Conservation (phyloP, 108 stramenopile species). For the Cyclostephanos tholiformis region DNA sequence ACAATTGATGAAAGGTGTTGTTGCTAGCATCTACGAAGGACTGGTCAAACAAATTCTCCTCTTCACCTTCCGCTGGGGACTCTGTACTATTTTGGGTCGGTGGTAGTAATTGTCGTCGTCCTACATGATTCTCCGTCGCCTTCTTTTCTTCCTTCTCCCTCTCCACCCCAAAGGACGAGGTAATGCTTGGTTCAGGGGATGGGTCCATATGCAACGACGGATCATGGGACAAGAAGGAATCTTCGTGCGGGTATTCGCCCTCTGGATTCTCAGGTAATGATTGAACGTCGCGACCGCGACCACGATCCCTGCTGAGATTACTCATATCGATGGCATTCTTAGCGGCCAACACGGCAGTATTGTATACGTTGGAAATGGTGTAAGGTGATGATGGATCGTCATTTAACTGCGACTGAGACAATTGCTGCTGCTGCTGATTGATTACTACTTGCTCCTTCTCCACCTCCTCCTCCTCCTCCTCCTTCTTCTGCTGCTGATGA, state of each 20-base stretch:
- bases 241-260: no score
- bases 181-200: slow-evolving; percentile 16
- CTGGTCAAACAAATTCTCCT: not conserved
- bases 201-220: slow-evolving; percentile 24
- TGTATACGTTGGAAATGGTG: slow-evolving; percentile 31
- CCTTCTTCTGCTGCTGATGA: slow-evolving; percentile 1
- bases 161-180: slow-evolving; percentile 15
- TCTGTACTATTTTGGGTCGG: not conserved
- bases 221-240: not conserved
- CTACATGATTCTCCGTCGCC: not conserved
- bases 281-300: not conserved
- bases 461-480: not conserved
- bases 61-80: not conserved
- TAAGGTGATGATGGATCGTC: not conserved
- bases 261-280: not conserved
- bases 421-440: slow-evolving; percentile 18
- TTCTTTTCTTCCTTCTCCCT: not conserved
- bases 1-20: not conserved
- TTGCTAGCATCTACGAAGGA: not conserved
- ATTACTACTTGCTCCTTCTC: not conserved
- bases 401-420: slow-evolving; percentile 2
- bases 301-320: slow-evolving; percentile 27
- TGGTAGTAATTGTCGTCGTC: not conserved
- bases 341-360: slow-evolving; percentile 51
- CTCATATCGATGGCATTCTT: slow-evolving; percentile 47